Evolutionary conservation across 1,284 basidiomycete genomes (phyloP).

Genomic region (Phellinidium pouzarii): DNA sequence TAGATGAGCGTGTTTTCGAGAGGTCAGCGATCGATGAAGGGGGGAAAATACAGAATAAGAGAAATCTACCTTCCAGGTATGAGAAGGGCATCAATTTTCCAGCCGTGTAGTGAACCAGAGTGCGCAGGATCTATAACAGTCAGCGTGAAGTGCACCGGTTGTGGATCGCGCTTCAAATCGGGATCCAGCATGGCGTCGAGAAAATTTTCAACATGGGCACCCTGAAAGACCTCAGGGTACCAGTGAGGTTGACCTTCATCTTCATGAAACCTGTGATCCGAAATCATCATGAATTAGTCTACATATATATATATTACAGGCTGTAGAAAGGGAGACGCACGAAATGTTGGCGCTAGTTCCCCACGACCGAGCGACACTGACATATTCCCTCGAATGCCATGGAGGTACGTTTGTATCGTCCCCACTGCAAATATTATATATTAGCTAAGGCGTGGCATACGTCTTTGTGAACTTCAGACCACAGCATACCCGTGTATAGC

Average conservation of each 20-base stretch:
- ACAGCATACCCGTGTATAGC: slow-evolving; percentile 69
- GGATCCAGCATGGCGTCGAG: slow-evolving; percentile 33
- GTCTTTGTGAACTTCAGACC: neutral
- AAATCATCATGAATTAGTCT: neutral
- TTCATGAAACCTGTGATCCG: slow-evolving; percentile 50
- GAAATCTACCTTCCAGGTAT: slow-evolving; percentile 53
- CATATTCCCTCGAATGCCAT: slow-evolving; percentile 68
- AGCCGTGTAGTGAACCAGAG: slow-evolving; percentile 60
- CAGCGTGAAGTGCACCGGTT: slow-evolving; percentile 45
- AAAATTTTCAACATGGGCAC: slow-evolving; percentile 48
- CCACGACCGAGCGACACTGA: slow-evolving; percentile 53
- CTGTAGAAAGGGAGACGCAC: slow-evolving; percentile 30
- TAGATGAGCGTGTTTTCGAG: slow-evolving; percentile 18
- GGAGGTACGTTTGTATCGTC: slow-evolving; percentile 74
- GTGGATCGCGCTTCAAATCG: slow-evolving; percentile 12
- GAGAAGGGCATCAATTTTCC: slow-evolving; percentile 45
- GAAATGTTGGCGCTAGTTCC: slow-evolving; percentile 41
- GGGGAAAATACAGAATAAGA: slow-evolving; percentile 2
- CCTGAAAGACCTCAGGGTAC: slow-evolving; percentile 57
- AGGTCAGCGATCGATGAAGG: slow-evolving; percentile 16
- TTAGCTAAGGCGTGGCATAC: too few relatives aligned
- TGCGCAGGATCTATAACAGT: slow-evolving; percentile 61
- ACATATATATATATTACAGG: neutral
- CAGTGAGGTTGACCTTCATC: slow-evolving; percentile 60
- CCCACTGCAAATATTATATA: slow-evolving; percentile 45